Evolutionary conservation across 2,329 filamentous ascomycete genomes (phyloP).

Genomic region (Ustilaginoidea virens): DNA sequence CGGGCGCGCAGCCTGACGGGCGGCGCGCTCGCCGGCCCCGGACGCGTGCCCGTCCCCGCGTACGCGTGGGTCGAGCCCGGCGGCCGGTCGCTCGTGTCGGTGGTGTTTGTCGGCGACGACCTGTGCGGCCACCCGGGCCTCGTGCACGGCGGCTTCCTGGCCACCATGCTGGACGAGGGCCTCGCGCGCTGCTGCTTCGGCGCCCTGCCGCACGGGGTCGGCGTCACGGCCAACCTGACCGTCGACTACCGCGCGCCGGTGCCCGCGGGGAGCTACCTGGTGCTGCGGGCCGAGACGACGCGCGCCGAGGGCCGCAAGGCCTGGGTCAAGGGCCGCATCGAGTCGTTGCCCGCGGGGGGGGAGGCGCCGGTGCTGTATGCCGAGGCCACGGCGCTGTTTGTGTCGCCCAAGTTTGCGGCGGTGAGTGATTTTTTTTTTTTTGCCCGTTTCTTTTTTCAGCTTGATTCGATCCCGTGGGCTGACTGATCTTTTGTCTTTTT

Average conservation of each 20-base stretch:
- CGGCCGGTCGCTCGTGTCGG: constrained; percentile 52
- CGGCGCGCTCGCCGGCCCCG: constrained; percentile 60
- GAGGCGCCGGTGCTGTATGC: constrained; percentile 54
- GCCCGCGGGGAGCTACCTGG: constrained; percentile 58
- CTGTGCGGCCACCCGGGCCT: constrained; percentile 85
- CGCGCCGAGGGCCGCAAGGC: constrained; percentile 88
- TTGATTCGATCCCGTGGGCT: too few relatives aligned
- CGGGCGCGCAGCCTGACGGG: constrained; percentile 66
- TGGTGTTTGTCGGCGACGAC: constrained; percentile 63
- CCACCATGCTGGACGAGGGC: constrained; percentile 86
- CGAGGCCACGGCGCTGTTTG: constrained; percentile 73
- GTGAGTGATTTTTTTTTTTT: constrained; percentile 39
- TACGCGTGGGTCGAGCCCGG: constrained; percentile 58
- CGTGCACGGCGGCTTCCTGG: constrained; percentile 77
- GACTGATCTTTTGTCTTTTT: neutral
- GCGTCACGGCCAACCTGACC: constrained; percentile 73
- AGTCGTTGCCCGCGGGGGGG: constrained; percentile 51
- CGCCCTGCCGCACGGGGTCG: constrained; percentile 71
- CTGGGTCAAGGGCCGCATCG: constrained; percentile 79
- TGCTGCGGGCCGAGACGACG: constrained; percentile 63
- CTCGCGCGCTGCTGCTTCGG: constrained; percentile 78
- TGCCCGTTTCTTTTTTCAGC: too few relatives aligned
- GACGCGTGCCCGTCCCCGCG: constrained; percentile 68
- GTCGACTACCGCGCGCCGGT: constrained; percentile 73
- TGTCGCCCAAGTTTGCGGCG: constrained; percentile 72